phyloP scores from a whole-genome alignment of 495 filamentous ascomycete genomes.

The Hyaloscypha variabilis region DNA sequence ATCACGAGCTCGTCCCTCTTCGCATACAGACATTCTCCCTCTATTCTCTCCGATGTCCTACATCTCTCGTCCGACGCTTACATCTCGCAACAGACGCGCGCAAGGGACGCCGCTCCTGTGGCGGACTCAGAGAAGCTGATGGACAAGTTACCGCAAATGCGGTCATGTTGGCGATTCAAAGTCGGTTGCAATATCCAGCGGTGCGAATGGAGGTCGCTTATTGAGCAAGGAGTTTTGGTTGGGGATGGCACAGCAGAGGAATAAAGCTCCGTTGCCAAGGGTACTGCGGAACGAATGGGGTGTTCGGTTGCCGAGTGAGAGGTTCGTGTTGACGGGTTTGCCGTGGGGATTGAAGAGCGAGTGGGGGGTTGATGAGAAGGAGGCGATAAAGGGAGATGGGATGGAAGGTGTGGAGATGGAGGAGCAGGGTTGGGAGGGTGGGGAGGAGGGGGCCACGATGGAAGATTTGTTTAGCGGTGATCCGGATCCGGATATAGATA shows the following conservation, averaged over 20 bases:
- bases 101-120: slow-evolving; percentile 45
- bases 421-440: neutral
- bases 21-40: slow-evolving; percentile 79
- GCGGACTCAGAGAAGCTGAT: slow-evolving; percentile 43
- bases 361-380: slow-evolving; percentile 46
- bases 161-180: slow-evolving; percentile 51
- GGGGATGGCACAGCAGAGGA: slow-evolving; percentile 83
- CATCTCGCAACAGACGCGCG: slow-evolving; percentile 52
- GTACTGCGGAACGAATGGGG: slow-evolving; percentile 75
- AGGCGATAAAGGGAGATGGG: neutral
- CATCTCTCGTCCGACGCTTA: slow-evolving; percentile 67
- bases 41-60: slow-evolving; percentile 67
- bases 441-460: neutral
- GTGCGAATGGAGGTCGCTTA: slow-evolving; percentile 37
- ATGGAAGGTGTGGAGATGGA: neutral
- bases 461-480: neutral
- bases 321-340: slow-evolving; percentile 84
- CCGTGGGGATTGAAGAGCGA: slow-evolving; percentile 83
- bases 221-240: slow-evolving; percentile 85
- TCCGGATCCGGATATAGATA: neutral
- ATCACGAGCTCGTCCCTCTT: slow-evolving; percentile 95
- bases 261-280: slow-evolving; percentile 76
- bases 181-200: slow-evolving; percentile 50
- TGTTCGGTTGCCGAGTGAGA: slow-evolving; percentile 82
- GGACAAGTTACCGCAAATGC: slow-evolving; percentile 51